Conservation (phyloP, 306 rosid species). For the Vicia villosa region DNA sequence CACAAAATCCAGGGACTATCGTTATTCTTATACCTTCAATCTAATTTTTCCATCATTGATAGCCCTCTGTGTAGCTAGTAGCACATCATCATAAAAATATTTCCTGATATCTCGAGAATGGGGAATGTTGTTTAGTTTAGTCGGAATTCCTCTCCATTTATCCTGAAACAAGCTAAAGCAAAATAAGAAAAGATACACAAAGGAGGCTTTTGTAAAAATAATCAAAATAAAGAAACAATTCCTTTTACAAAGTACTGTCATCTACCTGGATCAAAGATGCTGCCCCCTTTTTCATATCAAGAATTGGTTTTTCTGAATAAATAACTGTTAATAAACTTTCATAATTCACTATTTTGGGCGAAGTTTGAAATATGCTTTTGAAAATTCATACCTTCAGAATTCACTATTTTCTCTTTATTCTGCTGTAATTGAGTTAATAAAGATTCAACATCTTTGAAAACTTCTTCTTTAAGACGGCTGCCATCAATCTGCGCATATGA, state of each 20-base stretch:
- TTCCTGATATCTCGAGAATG: constrained; percentile 90
- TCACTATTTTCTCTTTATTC: constrained; percentile 45
- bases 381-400: constrained; percentile 60
- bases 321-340: constrained; percentile 13
- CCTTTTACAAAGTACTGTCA: constrained; percentile 31
- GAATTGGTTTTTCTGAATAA: constrained; percentile 57
- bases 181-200: constrained; percentile 41
- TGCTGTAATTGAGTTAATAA: constrained; percentile 58
- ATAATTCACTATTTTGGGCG: background rate
- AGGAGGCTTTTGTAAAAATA: constrained; percentile 30
- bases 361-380: constrained; percentile 20
- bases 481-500: constrained; percentile 72
- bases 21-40: constrained; percentile 55
- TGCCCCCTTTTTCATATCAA: constrained; percentile 46
- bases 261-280: constrained; percentile 54
- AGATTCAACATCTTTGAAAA: constrained; percentile 74
- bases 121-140: constrained; percentile 88
- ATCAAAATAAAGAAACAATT: constrained; percentile 19
- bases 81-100: constrained; percentile 86
- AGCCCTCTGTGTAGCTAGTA: constrained; percentile 77
- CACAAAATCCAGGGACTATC: constrained; percentile 2
- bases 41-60: constrained; percentile 70
- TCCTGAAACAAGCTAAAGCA: constrained; percentile 69
- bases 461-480: constrained; percentile 62
- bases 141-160: constrained; percentile 94